Evolutionary conservation across 2,329 filamentous ascomycete species (phyloP).

Genomic region (Tolypocladium capitatum): DNA sequence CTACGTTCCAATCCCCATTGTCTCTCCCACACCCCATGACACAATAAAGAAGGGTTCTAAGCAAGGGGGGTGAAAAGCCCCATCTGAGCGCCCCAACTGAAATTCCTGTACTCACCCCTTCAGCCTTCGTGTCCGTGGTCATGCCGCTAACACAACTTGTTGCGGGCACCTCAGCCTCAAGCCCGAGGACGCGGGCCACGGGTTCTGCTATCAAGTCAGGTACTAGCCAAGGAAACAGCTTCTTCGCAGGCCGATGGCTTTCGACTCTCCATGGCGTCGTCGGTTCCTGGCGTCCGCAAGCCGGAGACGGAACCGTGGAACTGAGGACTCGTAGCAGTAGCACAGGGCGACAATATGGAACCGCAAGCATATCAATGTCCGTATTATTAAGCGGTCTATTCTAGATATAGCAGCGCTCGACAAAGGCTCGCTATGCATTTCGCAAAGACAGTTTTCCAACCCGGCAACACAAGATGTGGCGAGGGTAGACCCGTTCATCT

Average conservation of each 20-base stretch:
- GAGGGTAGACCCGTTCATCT: neutral
- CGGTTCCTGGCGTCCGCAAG: neutral
- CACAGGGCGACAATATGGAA: neutral
- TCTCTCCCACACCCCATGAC: too few relatives aligned
- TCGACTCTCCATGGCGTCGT: neutral
- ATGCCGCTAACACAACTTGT: neutral
- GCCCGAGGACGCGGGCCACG: neutral
- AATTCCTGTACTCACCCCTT: neutral
- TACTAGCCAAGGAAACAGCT: too few relatives aligned
- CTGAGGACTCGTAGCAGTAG: neutral
- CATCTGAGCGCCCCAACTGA: neutral
- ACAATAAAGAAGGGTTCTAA: neutral
- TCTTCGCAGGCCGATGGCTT: neutral
- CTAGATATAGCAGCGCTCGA: neutral
- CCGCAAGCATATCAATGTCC: slow-evolving; percentile 2
- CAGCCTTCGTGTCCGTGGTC: neutral
- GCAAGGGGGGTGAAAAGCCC: neutral
- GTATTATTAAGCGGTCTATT: slow-evolving; percentile 5
- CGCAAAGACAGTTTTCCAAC: slow-evolving; percentile 3
- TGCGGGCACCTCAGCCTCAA: neutral
- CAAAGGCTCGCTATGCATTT: slow-evolving; percentile 8
- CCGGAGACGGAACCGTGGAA: neutral
- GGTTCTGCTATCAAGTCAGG: too few relatives aligned
- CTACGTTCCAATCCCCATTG: neutral
- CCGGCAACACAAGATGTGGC: neutral